Evolutionary conservation across 164 flowering plant species (phyloP).

Genomic region (Vitis labrusca): DNA sequence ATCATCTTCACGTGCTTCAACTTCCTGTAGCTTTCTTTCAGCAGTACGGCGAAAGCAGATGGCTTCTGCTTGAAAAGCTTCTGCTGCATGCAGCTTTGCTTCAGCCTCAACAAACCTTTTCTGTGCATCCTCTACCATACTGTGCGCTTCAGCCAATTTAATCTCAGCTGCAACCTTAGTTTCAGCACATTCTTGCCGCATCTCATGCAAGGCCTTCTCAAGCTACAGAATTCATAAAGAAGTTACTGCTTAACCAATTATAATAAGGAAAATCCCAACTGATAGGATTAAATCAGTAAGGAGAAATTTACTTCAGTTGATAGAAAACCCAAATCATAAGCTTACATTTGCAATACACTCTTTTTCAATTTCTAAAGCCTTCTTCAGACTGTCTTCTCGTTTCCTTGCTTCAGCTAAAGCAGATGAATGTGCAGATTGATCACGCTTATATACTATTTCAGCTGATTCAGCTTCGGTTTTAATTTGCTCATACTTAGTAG

Average conservation of each 20-base stretch:
- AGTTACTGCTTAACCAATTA: no score
- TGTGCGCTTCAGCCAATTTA: constrained; percentile 70
- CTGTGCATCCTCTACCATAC: constrained; percentile 67
- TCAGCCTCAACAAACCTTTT: constrained; percentile 65
- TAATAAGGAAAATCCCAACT: background rate
- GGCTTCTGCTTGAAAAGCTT: constrained; percentile 79
- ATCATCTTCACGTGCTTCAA: constrained; percentile 91
- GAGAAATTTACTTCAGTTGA: background rate
- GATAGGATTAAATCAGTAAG: background rate
- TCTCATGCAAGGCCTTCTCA: constrained; percentile 91
- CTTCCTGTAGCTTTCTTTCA: constrained; percentile 82
- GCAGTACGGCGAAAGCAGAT: constrained; percentile 59
- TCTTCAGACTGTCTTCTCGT: constrained; percentile 75
- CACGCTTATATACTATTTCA: constrained; percentile 50
- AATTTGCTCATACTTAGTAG: constrained; percentile 62
- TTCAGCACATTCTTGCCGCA: constrained; percentile 91
- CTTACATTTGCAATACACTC: constrained; percentile 84
- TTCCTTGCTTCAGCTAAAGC: constrained; percentile 77
- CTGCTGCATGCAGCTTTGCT: constrained; percentile 64
- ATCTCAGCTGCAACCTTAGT: constrained; percentile 71
- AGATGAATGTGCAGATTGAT: constrained; percentile 55
- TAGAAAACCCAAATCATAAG: background rate
- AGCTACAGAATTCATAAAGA: constrained; percentile 41
- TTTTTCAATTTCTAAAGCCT: constrained; percentile 77
- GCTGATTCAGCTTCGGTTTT: constrained; percentile 58